Percentiles rank a stretch among this genome's conserved stretches.
Conservation (phyloP, 1,284 basidiomycete genomes). For the Tilletia setariae region DNA sequence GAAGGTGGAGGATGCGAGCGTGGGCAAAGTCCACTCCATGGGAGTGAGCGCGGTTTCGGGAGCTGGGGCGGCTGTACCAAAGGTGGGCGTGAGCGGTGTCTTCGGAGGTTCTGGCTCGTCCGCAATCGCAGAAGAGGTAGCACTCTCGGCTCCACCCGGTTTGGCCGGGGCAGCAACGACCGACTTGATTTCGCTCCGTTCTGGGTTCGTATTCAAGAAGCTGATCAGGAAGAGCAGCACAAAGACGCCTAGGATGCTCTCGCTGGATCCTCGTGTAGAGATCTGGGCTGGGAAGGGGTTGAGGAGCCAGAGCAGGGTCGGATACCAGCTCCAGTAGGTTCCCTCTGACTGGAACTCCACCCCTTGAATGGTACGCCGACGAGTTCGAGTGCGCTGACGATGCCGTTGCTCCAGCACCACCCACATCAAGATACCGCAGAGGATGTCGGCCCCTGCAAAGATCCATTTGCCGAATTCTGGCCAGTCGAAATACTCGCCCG, state of each 20-base stretch:
- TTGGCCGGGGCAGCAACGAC: background rate
- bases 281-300: constrained; percentile 95
- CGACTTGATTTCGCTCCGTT: constrained; percentile 15
- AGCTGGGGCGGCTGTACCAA: constrained; percentile 18
- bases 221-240: constrained; percentile 72
- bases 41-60: constrained; percentile 31
- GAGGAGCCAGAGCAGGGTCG: constrained; percentile 68
- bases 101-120: constrained; percentile 1
- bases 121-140: background rate
- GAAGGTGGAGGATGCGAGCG: constrained; percentile 36
- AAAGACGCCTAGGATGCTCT: constrained; percentile 77
- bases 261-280: constrained; percentile 91
- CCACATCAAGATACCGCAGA: constrained; percentile 76
- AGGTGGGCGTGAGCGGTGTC: constrained; percentile 15
- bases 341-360: constrained; percentile 24
- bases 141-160: background rate
- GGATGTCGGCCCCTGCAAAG: constrained; percentile 79
- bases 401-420: constrained; percentile 58
- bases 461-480: constrained; percentile 74
- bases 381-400: constrained; percentile 14
- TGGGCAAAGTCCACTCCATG: constrained; percentile 34
- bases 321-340: constrained; percentile 24
- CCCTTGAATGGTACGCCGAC: constrained; percentile 14
- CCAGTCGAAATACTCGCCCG: constrained; percentile 67
- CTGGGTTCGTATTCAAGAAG: constrained; percentile 41